Conservation (phyloP, 192 early-diverging fungal species). For the Pilaira anomala region DNA sequence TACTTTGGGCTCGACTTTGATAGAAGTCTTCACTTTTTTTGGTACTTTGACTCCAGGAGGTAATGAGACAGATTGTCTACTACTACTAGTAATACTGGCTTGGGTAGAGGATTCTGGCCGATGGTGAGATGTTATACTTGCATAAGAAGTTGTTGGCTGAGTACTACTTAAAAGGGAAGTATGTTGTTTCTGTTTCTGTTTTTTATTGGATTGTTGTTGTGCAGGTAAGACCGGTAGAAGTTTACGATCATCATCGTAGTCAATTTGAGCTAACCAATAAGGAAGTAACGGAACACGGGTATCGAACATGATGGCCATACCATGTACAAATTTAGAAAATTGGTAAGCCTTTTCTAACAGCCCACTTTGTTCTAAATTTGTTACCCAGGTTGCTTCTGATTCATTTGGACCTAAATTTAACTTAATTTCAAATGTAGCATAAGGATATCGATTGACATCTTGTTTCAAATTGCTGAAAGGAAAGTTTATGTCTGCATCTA, state of each 20-base stretch:
- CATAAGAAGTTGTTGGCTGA: background rate
- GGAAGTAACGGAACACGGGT: slow-evolving; percentile 56
- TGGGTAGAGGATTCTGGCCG: background rate
- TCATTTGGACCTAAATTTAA: slow-evolving; percentile 63
- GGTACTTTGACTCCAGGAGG: slow-evolving; percentile 36
- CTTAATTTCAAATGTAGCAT: slow-evolving; percentile 90
- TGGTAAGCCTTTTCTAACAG: slow-evolving; percentile 76
- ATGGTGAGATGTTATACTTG: background rate
- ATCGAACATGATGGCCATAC: slow-evolving; percentile 64
- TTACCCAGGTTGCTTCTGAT: slow-evolving; percentile 68
- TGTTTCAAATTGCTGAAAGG: slow-evolving; percentile 81
- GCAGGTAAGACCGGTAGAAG: slow-evolving; percentile 20
- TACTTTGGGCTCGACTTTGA: slow-evolving; percentile 82
- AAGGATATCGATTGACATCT: slow-evolving; percentile 78
- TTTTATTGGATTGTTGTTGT: slow-evolving; percentile 5
- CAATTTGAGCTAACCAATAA: slow-evolving; percentile 52
- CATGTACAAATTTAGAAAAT: slow-evolving; percentile 88
- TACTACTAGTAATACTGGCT: too few species aligned
- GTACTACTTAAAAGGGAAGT: slow-evolving; percentile 10
- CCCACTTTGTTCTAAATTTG: slow-evolving; percentile 64
- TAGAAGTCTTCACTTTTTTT: slow-evolving; percentile 42
- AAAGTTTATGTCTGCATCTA: slow-evolving; percentile 73
- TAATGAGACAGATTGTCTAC: background rate
- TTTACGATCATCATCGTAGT: slow-evolving; percentile 15
- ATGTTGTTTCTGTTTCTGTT: background rate